Conservation (phyloP, 176 grass and related monocot genomes). For the Otatea glauca region DNA sequence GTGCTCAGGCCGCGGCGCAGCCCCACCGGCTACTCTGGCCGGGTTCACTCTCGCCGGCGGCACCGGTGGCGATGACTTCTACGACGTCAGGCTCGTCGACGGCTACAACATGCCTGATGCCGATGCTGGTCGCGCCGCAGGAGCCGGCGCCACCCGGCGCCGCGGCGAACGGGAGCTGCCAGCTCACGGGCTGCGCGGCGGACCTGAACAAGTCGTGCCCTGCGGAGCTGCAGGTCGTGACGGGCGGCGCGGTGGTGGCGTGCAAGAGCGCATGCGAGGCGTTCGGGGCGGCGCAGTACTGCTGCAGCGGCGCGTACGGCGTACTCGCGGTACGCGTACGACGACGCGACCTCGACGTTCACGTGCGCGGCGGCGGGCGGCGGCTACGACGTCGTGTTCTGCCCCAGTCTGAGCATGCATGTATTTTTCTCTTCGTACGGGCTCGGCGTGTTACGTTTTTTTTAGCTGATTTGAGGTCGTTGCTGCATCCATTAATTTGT, state of each 20-base stretch:
- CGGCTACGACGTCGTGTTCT: conserved; percentile 61
- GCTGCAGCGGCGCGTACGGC: conserved; percentile 64
- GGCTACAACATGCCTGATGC: conserved; percentile 92
- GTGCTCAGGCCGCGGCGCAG: conserved; percentile 53
- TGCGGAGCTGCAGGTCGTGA: conserved; percentile 35
- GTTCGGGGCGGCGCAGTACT: conserved; percentile 57
- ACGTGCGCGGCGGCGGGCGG: conserved; percentile 51
- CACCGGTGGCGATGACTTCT: conserved; percentile 67
- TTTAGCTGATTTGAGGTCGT: neutral
- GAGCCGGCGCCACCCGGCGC: neutral
- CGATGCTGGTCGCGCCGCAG: conserved; percentile 59
- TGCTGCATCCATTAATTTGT: neutral
- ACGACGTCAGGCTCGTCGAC: conserved; percentile 96
- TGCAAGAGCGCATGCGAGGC: conserved; percentile 79
- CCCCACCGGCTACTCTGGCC: conserved; percentile 51
- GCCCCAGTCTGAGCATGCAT: conserved; percentile 15
- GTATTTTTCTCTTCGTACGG: neutral
- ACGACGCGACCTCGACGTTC: conserved; percentile 67
- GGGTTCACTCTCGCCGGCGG: conserved; percentile 68
- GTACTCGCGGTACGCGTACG: conserved; percentile 69
- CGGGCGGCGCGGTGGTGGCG: conserved; percentile 2
- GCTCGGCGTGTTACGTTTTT: conserved; percentile 1
- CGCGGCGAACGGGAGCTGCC: conserved; percentile 41
- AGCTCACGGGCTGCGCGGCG: conserved; percentile 39
- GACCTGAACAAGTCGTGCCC: conserved; percentile 63